Evolutionary conservation across 2,329 filamentous ascomycete species (phyloP).

Genomic region (Hymenoscyphus albidus): DNA sequence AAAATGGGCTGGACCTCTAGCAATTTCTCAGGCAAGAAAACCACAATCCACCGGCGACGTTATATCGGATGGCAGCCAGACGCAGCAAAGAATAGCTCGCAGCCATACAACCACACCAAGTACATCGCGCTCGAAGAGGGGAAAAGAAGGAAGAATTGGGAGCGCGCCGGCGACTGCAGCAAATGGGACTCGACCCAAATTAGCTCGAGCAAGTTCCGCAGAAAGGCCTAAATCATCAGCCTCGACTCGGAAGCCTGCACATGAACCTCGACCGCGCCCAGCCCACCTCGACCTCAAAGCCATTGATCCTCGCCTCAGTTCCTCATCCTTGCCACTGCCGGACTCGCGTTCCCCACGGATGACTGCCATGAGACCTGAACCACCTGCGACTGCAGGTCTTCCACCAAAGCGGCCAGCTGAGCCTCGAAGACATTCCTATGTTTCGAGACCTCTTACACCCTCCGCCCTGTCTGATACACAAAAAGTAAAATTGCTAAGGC

Average conservation of each 20-base stretch:
- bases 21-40: constrained; percentile 76
- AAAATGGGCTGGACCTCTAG: constrained; percentile 74
- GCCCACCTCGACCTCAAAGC: constrained; percentile 29
- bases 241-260: constrained; percentile 23
- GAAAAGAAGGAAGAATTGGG: constrained; percentile 42
- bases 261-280: constrained; percentile 29
- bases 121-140: constrained; percentile 41
- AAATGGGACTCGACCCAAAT: constrained; percentile 25
- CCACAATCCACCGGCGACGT: constrained; percentile 61
- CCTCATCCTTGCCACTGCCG: constrained; percentile 63
- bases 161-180: constrained; percentile 32
- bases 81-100: constrained; percentile 55
- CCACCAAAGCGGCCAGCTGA: constrained; percentile 28
- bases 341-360: constrained; percentile 52
- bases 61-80: constrained; percentile 52
- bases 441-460: constrained; percentile 54
- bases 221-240: constrained; percentile 26
- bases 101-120: constrained; percentile 65
- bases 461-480: constrained; percentile 61
- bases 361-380: constrained; percentile 49
- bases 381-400: constrained; percentile 54
- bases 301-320: constrained; percentile 61
- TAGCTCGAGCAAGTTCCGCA: constrained; percentile 25
- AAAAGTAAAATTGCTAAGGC: constrained; percentile 68
- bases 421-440: constrained; percentile 56